Evolutionary conservation across 805 yeast genomes (phyloP), one percentile per base, ranked within the genome.

Genomic region (Candida loeiensis): DNA sequence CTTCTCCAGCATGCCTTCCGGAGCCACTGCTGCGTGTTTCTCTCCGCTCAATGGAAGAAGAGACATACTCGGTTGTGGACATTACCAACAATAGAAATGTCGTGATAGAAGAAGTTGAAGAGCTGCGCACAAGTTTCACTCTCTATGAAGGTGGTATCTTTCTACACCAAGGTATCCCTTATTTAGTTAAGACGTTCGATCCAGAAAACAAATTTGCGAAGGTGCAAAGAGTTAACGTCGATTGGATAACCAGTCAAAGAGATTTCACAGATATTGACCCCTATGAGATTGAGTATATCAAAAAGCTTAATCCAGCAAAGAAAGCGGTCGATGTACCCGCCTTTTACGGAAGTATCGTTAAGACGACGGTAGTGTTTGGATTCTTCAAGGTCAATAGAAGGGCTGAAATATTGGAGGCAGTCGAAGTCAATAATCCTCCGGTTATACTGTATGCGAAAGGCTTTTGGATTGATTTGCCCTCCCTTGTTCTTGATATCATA

Each of bases 191-290:
- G 36, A 95, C 89, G 50, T 83, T 93, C 53, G 84, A 89, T 47
- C 69, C 85, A 0, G 87, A 86, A 28, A 83, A 77, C n/a, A 74
- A 72, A 41, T 85, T 64, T 60, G 98, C 98, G 1, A 83, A 81
- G 44, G 96, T 91, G 4, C 83, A 79, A 51, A 64, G 96, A 37
- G 96, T 89, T 0, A 82, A 83, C 52, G 99, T 93, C 12, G 96
- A 91, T 47, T 93, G 98, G 98, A 74, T 79, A 1, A 93, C 99
- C 0, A 73, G 74, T 34, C 98, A 91, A 56, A 68, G 99, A 41
- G 99, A 93, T 59, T 93, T 74, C 51, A 87, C 96, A 0, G 95
- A 93, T 59, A 85, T 93, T 6, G 98, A 93, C 57, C 97, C 99
- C 0, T 58, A 73, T 16, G 81, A 80, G 50, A 80, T 83, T 37